A percentile compares a stretch with the other conserved stretches of the same genome.
These are phyloP conservation scores for Dictyostelium citrinum DNA, from an alignment of 78 protist genomes.

Conservation along the genomic window DNA sequence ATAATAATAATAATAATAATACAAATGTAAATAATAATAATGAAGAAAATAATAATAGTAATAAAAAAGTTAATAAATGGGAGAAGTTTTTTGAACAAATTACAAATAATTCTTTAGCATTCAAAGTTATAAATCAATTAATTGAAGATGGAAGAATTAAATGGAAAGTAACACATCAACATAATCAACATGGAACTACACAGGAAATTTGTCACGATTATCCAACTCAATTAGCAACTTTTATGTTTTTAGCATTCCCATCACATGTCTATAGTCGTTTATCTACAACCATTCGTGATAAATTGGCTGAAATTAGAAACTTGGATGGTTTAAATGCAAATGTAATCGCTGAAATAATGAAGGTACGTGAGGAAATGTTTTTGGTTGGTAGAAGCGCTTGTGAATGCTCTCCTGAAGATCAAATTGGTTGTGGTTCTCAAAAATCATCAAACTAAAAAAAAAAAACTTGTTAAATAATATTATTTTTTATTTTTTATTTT, in stretches of 20 bases:
- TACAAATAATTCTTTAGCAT: neutral
- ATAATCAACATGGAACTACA: neutral
- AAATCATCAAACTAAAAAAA: neutral
- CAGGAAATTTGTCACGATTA: constrained; percentile 55
- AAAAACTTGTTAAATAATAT: neutral
- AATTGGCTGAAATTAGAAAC: constrained; percentile 8
- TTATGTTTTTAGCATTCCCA: constrained; percentile 55
- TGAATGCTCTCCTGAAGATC: constrained; percentile 15
- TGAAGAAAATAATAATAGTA: neutral
- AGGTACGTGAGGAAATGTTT: constrained; percentile 60
- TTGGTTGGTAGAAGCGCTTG: constrained; percentile 12
- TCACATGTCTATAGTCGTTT: neutral
- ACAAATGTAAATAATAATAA: neutral
- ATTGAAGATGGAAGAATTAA: neutral
- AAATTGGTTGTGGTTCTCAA: neutral
- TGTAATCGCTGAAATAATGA: constrained; percentile 29
- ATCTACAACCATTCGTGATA: neutral
- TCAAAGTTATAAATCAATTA: neutral
- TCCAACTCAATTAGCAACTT: constrained; percentile 48
- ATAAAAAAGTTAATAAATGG: neutral
- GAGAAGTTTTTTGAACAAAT: constrained; percentile 23
- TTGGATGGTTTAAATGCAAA: constrained; percentile 27
- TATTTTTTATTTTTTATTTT: no score
- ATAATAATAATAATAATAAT: neutral
- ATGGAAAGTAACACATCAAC: constrained; percentile 61